These are phyloP conservation scores for Alopecurus myosuroides DNA, from an alignment of 176 grass and related monocot genomes.

Conservation along the genomic window DNA sequence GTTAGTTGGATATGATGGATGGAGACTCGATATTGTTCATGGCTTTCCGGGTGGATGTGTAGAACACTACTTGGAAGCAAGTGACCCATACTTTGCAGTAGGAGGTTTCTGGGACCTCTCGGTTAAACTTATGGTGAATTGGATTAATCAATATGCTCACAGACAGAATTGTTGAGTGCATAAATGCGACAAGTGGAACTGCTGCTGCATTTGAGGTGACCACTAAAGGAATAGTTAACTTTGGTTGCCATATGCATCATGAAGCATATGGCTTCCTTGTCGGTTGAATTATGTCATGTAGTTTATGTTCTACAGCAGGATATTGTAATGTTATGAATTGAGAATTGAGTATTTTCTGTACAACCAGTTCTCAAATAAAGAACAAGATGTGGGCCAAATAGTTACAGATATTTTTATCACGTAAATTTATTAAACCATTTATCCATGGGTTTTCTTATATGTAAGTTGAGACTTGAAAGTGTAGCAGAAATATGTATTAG, in stretches of 20 bases:
- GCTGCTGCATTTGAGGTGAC: conserved; percentile 96
- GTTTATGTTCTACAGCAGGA: background rate
- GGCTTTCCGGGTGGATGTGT: conserved; percentile 99
- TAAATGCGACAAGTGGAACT: conserved; percentile 88
- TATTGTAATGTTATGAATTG: background rate
- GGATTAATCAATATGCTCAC: conserved; percentile 97
- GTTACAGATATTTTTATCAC: no score
- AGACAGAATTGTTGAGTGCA: conserved; percentile 96
- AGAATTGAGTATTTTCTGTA: background rate
- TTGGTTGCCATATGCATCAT: background rate
- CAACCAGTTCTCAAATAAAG: background rate
- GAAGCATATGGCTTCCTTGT: background rate
- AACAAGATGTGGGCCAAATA: no score
- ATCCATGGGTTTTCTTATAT: no score
- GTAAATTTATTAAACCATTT: no score
- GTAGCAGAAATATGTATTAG: no score
- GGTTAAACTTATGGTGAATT: conserved; percentile 96
- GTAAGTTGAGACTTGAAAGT: no score
- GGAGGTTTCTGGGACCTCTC: conserved; percentile 95
- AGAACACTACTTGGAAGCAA: conserved; percentile 90
- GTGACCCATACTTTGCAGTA: conserved; percentile 80
- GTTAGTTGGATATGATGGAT: conserved; percentile 93
- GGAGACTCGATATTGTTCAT: conserved; percentile 93
- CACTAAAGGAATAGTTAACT: conserved; percentile 68
- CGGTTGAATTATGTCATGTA: background rate